A percentile compares a stretch with the other conserved stretches of the same genome.
These are phyloP conservation scores for Syzygium grande DNA, from an alignment of 345 rosid species.

Conservation along the genomic window DNA sequence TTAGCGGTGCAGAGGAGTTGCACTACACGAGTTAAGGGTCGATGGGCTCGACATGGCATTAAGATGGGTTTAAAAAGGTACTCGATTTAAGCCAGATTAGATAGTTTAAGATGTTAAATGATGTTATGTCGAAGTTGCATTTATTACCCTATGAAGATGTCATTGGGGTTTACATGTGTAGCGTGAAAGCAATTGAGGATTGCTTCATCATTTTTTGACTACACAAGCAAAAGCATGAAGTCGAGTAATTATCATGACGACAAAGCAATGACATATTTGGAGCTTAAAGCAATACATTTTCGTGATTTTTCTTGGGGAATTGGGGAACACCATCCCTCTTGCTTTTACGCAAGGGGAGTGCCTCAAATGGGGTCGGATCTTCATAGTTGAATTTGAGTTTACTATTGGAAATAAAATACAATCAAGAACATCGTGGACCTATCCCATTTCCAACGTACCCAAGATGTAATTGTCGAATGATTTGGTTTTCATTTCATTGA, in stretches of 20 bases:
- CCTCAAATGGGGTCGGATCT: neutral
- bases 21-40: neutral
- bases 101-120: neutral
- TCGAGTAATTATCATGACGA: neutral
- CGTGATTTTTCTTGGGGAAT: neutral
- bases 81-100: neutral
- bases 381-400: neutral
- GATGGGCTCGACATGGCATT: neutral
- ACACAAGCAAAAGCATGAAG: neutral
- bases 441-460: neutral
- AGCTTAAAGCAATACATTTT: neutral
- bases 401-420: too few species aligned
- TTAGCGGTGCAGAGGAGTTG: neutral
- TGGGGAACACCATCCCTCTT: neutral
- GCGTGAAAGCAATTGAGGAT: neutral
- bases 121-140: neutral
- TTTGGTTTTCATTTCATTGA: neutral
- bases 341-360: neutral
- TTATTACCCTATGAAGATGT: neutral
- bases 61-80: neutral
- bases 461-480: neutral
- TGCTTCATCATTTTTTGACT: neutral
- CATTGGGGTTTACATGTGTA: neutral
- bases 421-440: too few species aligned
- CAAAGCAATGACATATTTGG: neutral